Conservation (phyloP, 2,329 filamentous ascomycete species). For the Magnaporthiopsis incrustans region DNA sequence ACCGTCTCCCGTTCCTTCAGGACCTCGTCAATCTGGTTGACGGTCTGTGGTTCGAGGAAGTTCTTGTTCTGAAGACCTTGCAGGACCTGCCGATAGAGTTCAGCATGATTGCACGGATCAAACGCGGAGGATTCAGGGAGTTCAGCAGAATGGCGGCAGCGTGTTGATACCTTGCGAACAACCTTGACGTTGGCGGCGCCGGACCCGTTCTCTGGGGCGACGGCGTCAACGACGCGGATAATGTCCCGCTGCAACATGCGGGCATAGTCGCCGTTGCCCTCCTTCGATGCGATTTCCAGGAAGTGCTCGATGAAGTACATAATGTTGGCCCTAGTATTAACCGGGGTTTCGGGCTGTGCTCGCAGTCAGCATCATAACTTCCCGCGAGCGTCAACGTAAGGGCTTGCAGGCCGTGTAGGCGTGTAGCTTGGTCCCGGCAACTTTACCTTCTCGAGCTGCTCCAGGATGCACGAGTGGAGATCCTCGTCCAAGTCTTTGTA, state of each 20-base stretch:
- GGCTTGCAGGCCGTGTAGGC: not conserved
- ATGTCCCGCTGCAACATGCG: constrained; percentile 95
- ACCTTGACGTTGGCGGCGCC: constrained; percentile 93
- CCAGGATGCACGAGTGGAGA: constrained; percentile 91
- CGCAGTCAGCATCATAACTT: constrained; percentile 9
- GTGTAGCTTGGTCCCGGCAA: not conserved
- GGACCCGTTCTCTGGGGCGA: constrained; percentile 77
- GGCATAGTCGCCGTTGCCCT: constrained; percentile 72
- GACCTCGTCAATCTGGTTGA: constrained; percentile 73
- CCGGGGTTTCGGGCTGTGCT: constrained; percentile 57
- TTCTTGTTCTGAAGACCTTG: constrained; percentile 61
- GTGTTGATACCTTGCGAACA: constrained; percentile 60
- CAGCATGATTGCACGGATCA: not conserved
- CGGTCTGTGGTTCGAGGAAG: constrained; percentile 66
- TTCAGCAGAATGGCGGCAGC: not conserved
- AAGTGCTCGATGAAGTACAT: constrained; percentile 99
- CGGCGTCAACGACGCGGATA: constrained; percentile 80
- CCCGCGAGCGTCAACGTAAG: not conserved
- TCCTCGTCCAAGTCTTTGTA: constrained; percentile 95
- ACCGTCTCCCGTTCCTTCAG: constrained; percentile 70
- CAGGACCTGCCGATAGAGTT: constrained; percentile 45
- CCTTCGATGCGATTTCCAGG: constrained; percentile 73
- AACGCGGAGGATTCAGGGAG: not conserved
- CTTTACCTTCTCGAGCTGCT: constrained; percentile 77
- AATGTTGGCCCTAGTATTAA: constrained; percentile 97